phyloP scores from a whole-genome alignment of 148 eudicot species.

The Cornus florida region DNA sequence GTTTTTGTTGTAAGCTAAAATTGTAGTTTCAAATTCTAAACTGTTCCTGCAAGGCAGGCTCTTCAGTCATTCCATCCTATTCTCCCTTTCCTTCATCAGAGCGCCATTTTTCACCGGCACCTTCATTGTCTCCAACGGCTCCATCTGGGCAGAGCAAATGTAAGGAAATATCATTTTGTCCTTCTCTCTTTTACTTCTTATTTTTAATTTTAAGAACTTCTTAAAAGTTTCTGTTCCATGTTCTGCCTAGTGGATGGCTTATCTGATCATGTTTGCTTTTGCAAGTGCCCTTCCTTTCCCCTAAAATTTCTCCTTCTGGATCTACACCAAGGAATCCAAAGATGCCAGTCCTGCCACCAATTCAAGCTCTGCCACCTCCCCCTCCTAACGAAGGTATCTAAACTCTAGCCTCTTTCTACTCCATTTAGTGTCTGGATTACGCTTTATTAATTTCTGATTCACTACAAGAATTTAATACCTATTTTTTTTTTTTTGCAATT shows the following conservation, averaged over 20 bases:
- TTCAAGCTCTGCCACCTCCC: conserved; percentile 71
- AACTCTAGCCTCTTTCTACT: conserved; percentile 2
- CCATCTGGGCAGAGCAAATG: not conserved
- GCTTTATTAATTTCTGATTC: conserved; percentile 1
- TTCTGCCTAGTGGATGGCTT: not conserved
- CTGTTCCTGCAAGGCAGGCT: not conserved
- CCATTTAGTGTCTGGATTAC: not conserved
- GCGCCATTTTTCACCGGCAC: not conserved
- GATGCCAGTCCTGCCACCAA: conserved; percentile 39
- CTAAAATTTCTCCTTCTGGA: conserved; percentile 54
- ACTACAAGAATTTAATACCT: conserved; percentile 11
- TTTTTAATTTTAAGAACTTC: not conserved
- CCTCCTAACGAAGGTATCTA: conserved; percentile 70
- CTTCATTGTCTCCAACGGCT: not conserved
- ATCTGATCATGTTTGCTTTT: conserved; percentile 6
- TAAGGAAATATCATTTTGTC: not conserved
- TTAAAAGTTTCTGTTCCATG: not conserved
- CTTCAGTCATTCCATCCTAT: not conserved
- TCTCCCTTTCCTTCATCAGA: not conserved
- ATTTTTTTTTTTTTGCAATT: conserved; percentile 3
- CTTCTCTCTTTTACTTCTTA: no score
- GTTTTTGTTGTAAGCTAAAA: not conserved
- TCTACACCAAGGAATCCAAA: conserved; percentile 41
- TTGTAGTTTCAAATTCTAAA: no score
- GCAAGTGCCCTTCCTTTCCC: conserved; percentile 54